Base-by-base conservation (phyloP, 257 asterid species). In the Paulownia fortunei region DNA sequence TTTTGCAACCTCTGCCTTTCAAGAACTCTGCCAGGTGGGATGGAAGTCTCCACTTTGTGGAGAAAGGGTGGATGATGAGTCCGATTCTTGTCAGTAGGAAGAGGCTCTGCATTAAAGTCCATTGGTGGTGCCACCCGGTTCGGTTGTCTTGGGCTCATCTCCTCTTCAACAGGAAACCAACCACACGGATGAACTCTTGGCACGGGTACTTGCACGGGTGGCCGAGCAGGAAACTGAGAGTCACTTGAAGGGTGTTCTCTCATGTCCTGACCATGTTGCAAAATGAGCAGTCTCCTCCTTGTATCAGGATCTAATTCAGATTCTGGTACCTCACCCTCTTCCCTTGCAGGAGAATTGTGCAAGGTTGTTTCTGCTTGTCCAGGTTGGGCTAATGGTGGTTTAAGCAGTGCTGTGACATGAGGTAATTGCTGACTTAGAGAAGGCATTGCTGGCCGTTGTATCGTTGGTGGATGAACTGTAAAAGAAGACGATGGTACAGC, bases 261-360 rank as follows among this genome's bases (percentile, higher is more conserved):
- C 71, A 86, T 81, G 84, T 96, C 99, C 82, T 86, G 96, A 76
- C 99, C 99, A 73, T 96, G 99, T 79, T 96, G 99, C 88, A 92
- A 89, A 82, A 96, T 96, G 62, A 96, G 91, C 76, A 96, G 86
- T 77, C 99, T 90, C 87, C 99, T 89, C 87, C 99, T 96, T 42
- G 97, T 96, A 82, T 96, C 99, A 21, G 97, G 99, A 89, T 96
- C 98, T 79, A 96, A 76, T 87, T 96, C 99, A 80, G 97, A 96
- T 83, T 96, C 99, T 16, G 97, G 97, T 34, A 96, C 96, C 87
- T 96, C 99, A 39, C 99, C 99, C 83, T 96, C 99, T 91, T 96
- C 99, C 82, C 92, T 88, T 79, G 97, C 98, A 72, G 98, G 97
- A 82, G 99, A 92, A 78, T 86, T 83, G 51, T 80, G 95, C 84